A percentile compares a stretch with the other conserved stretches of the same genome.
phyloP scores from a whole-genome alignment of 495 filamentous ascomycete species.

The Penicillium lagena region DNA sequence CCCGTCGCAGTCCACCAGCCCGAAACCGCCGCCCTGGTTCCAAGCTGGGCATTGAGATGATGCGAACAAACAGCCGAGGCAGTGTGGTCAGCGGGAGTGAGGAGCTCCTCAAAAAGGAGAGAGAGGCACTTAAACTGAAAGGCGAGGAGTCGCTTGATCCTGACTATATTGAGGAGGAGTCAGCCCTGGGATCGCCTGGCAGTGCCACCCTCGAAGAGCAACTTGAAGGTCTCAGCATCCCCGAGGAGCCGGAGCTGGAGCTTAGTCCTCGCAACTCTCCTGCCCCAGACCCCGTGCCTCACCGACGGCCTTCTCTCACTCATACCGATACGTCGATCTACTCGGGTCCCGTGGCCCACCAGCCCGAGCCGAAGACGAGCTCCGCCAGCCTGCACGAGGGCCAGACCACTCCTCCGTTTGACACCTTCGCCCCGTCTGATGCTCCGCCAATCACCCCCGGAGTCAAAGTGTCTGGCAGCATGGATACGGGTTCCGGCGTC shows the following conservation, averaged over 20 bases:
- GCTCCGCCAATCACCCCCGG: constrained; percentile 23
- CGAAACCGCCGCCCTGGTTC: constrained; percentile 54
- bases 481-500: constrained; percentile 12
- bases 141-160: constrained; percentile 16
- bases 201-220: constrained; percentile 25
- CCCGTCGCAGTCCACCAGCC: constrained; percentile 51
- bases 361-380: not conserved
- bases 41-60: constrained; percentile 90
- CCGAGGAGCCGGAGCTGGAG: constrained; percentile 29
- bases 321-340: constrained; percentile 21
- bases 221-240: constrained; percentile 34
- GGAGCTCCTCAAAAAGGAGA: constrained; percentile 34
- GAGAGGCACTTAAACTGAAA: constrained; percentile 23
- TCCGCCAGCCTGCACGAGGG: constrained; percentile 9
- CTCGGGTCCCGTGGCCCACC: constrained; percentile 8
- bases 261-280: constrained; percentile 20
- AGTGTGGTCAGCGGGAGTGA: constrained; percentile 60
- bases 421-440: not conserved
- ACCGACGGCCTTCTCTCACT: constrained; percentile 12
- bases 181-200: constrained; percentile 17
- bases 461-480: constrained; percentile 12
- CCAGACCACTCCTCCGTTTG: constrained; percentile 30
- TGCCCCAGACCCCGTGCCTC: constrained; percentile 1
- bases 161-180: constrained; percentile 9
- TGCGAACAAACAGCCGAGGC: constrained; percentile 87